phyloP scores from a whole-genome alignment of 768 basidiomycete genomes.

The Exidia glandulosa region DNA sequence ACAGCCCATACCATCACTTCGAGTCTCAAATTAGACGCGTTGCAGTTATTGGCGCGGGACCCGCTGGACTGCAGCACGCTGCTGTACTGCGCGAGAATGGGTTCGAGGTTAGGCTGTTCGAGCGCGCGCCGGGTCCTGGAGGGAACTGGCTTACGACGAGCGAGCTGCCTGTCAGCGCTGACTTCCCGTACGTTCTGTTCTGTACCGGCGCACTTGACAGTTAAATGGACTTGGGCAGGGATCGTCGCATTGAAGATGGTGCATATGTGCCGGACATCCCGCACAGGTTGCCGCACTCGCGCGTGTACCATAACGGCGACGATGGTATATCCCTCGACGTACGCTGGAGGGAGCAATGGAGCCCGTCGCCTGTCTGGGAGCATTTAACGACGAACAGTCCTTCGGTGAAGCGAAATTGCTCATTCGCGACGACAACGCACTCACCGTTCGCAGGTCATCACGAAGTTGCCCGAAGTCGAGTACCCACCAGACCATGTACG shows the following conservation, averaged over 20 bases:
- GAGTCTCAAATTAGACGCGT: constrained; percentile 28
- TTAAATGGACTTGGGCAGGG: neutral
- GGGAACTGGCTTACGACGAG: constrained; percentile 36
- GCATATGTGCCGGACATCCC: neutral
- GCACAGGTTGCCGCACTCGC: neutral
- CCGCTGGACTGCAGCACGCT: constrained; percentile 2
- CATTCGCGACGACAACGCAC: neutral
- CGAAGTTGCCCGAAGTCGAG: neutral
- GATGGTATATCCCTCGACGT: neutral
- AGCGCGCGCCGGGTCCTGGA: constrained; percentile 28
- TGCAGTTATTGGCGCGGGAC: constrained; percentile 31
- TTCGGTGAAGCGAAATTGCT: neutral
- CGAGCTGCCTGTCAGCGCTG: constrained; percentile 23
- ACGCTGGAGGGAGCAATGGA: neutral
- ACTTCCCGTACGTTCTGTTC: constrained; percentile 21
- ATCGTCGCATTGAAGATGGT: neutral
- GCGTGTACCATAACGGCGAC: neutral
- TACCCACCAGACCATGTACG: neutral
- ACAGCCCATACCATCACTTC: constrained; percentile 15
- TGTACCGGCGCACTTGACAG: neutral
- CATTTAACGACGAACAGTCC: neutral
- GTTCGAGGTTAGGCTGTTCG: constrained; percentile 26
- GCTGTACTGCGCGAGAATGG: constrained; percentile 9
- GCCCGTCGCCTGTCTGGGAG: neutral
- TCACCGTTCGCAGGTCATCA: neutral